These are phyloP conservation scores for Termitomyces sp. DNA, from an alignment of 768 basidiomycete species.

Conservation along the genomic window DNA sequence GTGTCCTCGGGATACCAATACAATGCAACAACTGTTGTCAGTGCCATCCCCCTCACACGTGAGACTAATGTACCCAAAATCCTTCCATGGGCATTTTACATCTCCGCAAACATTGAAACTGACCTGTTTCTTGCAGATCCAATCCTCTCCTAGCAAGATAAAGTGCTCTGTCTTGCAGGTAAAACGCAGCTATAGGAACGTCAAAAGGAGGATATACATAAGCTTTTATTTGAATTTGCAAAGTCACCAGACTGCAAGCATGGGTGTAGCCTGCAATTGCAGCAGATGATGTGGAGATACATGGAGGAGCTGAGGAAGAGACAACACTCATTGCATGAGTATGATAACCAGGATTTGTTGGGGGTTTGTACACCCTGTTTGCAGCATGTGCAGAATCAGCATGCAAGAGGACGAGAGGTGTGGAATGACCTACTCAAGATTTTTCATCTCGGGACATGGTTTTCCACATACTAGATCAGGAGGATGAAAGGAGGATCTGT, in stretches of 20 bases:
- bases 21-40: constrained; percentile 31
- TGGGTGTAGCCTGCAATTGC: constrained; percentile 22
- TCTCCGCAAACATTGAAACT: constrained; percentile 35
- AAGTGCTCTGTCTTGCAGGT: constrained; percentile 36
- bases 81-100: constrained; percentile 44
- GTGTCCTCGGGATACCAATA: constrained; percentile 32
- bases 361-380: constrained; percentile 30
- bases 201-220: constrained; percentile 33
- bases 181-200: constrained; percentile 36
- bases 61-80: constrained; percentile 36
- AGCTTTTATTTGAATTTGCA: constrained; percentile 32
- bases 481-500: no score
- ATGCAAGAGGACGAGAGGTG: constrained; percentile 29
- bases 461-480: no score
- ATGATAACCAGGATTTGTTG: constrained; percentile 27
- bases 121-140: constrained; percentile 30
- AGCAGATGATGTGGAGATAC: constrained; percentile 24
- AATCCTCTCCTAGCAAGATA: constrained; percentile 37
- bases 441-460: no score
- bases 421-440: no score
- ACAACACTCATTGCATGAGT: constrained; percentile 35
- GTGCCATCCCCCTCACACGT: constrained; percentile 37
- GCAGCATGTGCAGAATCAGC: constrained; percentile 24
- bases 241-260: constrained; percentile 24
- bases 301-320: constrained; percentile 28